These are phyloP conservation scores for Fusarium protoensiforme DNA, from an alignment of 2,329 filamentous ascomycete genomes.

Conservation along the genomic window DNA sequence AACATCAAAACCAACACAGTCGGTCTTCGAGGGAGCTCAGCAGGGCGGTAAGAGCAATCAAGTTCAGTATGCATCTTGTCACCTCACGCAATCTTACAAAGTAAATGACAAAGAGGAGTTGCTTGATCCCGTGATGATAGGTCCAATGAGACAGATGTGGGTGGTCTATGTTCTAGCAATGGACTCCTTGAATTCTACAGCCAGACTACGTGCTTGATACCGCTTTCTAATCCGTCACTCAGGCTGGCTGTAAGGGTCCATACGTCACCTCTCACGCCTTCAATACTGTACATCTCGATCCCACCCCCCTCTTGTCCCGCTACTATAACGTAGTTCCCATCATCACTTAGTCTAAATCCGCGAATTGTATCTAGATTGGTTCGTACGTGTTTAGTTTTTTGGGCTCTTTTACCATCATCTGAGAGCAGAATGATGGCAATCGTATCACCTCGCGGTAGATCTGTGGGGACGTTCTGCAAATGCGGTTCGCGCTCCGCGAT, in stretches of 20 bases:
- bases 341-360: background rate
- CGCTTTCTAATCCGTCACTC: background rate
- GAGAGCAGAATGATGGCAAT: background rate
- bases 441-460: background rate
- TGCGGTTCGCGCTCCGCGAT: background rate
- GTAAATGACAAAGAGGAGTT: background rate
- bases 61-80: background rate
- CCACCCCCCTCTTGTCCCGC: conserved; percentile 4
- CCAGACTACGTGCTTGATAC: conserved; percentile 1
- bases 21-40: background rate
- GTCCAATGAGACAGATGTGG: background rate
- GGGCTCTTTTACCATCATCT: background rate
- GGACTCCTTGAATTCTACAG: background rate
- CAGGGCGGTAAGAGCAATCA: background rate
- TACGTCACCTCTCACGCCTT: background rate
- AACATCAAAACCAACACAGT: background rate
- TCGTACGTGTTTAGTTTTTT: background rate
- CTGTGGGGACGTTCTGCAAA: background rate
- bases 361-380: conserved; percentile 1
- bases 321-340: background rate
- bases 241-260: background rate
- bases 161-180: background rate
- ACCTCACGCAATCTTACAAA: background rate
- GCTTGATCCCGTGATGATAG: background rate
- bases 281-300: background rate